phyloP scores from a whole-genome alignment of 345 rosid species.

The Erodium maritimum region DNA sequence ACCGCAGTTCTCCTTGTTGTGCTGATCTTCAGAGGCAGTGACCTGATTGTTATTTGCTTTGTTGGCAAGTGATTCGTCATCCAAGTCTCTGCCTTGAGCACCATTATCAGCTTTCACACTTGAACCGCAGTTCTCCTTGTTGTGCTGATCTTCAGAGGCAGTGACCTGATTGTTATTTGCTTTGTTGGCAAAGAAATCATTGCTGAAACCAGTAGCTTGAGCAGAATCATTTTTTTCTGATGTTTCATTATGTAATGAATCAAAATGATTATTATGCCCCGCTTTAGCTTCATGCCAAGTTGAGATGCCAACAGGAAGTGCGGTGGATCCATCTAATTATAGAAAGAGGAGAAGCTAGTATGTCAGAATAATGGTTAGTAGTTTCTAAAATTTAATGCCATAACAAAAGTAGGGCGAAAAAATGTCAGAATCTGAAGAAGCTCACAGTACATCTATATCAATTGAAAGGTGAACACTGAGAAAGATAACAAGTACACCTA shows the following conservation, averaged over 20 bases:
- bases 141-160: too few species aligned
- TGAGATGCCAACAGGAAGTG: conserved; percentile 19
- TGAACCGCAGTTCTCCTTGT: too few species aligned
- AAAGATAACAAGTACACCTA: background rate
- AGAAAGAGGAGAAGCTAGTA: conserved; percentile 1
- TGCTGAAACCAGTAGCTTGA: conserved; percentile 9
- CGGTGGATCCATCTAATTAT: conserved; percentile 37
- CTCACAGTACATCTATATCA: background rate
- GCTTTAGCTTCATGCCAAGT: conserved; percentile 18
- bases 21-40: too few species aligned
- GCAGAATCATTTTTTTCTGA: conserved; percentile 14
- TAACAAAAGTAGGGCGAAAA: background rate
- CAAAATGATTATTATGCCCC: conserved; percentile 9
- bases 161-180: too few species aligned
- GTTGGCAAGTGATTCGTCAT: background rate
- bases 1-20: too few species aligned
- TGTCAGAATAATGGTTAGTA: background rate
- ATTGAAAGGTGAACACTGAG: background rate
- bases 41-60: too few species aligned
- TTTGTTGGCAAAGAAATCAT: too few species aligned
- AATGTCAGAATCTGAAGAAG: background rate
- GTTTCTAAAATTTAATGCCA: background rate
- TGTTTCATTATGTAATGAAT: conserved; percentile 16
- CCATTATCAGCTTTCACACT: background rate
- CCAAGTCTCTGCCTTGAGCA: conserved; percentile 14